Conservation (phyloP, 805 yeast species). For the Candida jianshihensis region DNA sequence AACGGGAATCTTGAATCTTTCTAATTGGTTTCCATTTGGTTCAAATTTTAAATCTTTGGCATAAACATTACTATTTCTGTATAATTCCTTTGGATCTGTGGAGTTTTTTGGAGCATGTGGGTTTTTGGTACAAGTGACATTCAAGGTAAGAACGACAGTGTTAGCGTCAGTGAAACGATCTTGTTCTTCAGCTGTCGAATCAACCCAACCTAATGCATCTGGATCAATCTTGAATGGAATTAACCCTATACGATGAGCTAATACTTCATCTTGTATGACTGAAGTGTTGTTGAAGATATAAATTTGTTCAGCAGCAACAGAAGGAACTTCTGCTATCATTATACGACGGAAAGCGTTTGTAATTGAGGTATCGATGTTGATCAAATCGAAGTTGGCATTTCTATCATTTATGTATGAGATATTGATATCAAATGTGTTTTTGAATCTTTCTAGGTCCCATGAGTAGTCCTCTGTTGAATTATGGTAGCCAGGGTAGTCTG, state of each 20-base stretch:
- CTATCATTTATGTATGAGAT: slow-evolving; percentile 61
- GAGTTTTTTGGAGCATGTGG: slow-evolving; percentile 74
- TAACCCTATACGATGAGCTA: slow-evolving; percentile 91
- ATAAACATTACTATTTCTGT: slow-evolving; percentile 79
- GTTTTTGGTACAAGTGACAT: slow-evolving; percentile 78
- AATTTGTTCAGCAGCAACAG: slow-evolving; percentile 90
- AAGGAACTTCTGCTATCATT: slow-evolving; percentile 94
- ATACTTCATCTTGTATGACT: slow-evolving; percentile 94
- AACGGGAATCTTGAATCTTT: slow-evolving; percentile 63
- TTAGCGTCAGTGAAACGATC: slow-evolving; percentile 79
- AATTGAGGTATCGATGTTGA: slow-evolving; percentile 82
- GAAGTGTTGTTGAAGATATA: slow-evolving; percentile 91
- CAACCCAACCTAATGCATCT: slow-evolving; percentile 81
- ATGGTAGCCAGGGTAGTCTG: slow-evolving; percentile 87
- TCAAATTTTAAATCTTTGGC: slow-evolving; percentile 85
- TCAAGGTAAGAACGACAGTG: slow-evolving; percentile 77
- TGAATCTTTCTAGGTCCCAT: slow-evolving; percentile 83
- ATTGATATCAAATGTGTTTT: slow-evolving; percentile 55
- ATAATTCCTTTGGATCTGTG: slow-evolving; percentile 77
- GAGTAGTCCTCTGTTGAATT: slow-evolving; percentile 54
- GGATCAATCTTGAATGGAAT: slow-evolving; percentile 90
- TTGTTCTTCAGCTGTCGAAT: slow-evolving; percentile 53
- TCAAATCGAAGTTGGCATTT: slow-evolving; percentile 78
- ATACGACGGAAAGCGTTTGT: slow-evolving; percentile 96
- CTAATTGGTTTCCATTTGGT: slow-evolving; percentile 85